phyloP scores from a whole-genome alignment of 2,329 filamentous ascomycete genomes.

The Diaporthe citri region DNA sequence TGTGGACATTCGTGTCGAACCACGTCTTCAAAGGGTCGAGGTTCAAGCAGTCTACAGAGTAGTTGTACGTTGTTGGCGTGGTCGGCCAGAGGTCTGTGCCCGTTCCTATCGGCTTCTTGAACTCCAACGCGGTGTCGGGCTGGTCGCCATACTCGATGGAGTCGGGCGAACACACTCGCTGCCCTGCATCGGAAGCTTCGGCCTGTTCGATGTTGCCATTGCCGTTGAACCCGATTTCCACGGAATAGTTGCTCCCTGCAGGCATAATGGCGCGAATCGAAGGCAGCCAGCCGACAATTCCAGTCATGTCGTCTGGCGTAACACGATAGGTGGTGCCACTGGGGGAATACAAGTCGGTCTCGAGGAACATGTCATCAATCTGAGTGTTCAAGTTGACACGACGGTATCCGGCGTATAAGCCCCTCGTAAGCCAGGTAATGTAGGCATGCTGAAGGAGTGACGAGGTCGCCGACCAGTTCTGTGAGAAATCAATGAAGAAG shows the following conservation, averaged over 20 bases:
- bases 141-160: slow-evolving; percentile 14
- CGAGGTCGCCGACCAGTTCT: slow-evolving; percentile 23
- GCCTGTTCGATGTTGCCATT: slow-evolving; percentile 25
- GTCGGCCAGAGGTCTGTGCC: slow-evolving; percentile 9
- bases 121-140: slow-evolving; percentile 27
- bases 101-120: slow-evolving; percentile 14
- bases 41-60: background rate
- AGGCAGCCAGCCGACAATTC: slow-evolving; percentile 18
- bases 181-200: background rate
- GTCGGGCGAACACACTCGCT: background rate
- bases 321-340: slow-evolving; percentile 17
- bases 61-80: slow-evolving; percentile 11
- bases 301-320: slow-evolving; percentile 1
- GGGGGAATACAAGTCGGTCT: slow-evolving; percentile 20
- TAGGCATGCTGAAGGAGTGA: slow-evolving; percentile 14
- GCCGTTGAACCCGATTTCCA: slow-evolving; percentile 22
- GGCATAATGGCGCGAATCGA: slow-evolving; percentile 3
- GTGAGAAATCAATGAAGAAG: slow-evolving; percentile 24
- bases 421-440: slow-evolving; percentile 21
- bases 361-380: slow-evolving; percentile 26
- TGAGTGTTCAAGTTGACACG: slow-evolving; percentile 24
- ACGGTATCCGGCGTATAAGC: slow-evolving; percentile 19
- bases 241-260: slow-evolving; percentile 17
- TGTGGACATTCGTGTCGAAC: slow-evolving; percentile 12
- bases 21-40: slow-evolving; percentile 25